Evolutionary conservation across 768 basidiomycete species (phyloP).

Genomic region (Podaxis sp.): DNA sequence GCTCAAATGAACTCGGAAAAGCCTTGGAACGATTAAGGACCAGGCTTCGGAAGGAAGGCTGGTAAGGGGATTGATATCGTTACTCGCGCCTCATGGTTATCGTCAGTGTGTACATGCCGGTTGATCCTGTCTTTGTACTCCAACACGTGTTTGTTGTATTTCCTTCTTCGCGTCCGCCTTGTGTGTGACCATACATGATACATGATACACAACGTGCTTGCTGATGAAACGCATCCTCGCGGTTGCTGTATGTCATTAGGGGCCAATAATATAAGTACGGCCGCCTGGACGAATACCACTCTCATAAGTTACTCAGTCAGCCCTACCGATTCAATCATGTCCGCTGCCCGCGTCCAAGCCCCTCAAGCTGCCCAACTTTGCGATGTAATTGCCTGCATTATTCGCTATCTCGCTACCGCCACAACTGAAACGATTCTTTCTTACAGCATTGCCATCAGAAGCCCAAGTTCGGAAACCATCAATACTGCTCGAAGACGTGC

Average conservation of each 20-base stretch:
- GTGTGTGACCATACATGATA: neutral
- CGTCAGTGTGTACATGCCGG: neutral
- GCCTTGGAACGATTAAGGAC: constrained; percentile 61
- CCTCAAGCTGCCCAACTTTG: constrained; percentile 32
- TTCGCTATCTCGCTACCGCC: constrained; percentile 5
- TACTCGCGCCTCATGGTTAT: constrained; percentile 26
- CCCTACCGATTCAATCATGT: constrained; percentile 18
- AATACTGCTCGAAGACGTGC: constrained; percentile 56
- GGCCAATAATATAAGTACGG: constrained; percentile 18
- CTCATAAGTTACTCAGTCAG: constrained; percentile 11
- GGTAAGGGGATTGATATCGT: neutral
- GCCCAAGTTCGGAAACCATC: constrained; percentile 42
- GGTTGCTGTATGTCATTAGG: constrained; percentile 14
- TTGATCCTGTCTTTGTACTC: neutral
- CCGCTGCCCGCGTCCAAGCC: constrained; percentile 29
- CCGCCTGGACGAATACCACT: neutral
- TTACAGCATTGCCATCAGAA: constrained; percentile 50
- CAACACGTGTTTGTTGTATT: constrained; percentile 15
- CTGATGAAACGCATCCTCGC: constrained; percentile 22
- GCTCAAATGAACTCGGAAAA: constrained; percentile 75
- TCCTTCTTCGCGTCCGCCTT: neutral
- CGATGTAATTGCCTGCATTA: constrained; percentile 30
- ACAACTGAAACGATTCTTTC: constrained; percentile 6
- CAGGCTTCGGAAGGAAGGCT: constrained; percentile 37
- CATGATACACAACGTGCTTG: constrained; percentile 12